A percentile compares a stretch with the other conserved stretches of the same genome.
Evolutionary conservation across 352 stramenopile species (phyloP).

Genomic region (Sclerospora graminicola): DNA sequence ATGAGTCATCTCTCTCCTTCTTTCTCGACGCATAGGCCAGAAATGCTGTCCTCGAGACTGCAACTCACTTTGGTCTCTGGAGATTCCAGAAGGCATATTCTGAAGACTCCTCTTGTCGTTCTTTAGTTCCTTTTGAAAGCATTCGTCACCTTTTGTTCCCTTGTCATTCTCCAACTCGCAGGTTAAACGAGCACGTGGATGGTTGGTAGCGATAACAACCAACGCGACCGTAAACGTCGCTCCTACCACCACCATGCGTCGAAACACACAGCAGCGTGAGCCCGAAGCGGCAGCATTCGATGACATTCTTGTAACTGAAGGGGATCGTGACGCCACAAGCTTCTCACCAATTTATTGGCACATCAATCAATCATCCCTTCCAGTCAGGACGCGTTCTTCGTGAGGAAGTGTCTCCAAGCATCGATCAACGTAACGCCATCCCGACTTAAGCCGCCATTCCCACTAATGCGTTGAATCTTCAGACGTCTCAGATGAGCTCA

Average conservation of each 20-base stretch:
- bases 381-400: neutral
- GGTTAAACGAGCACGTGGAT: neutral
- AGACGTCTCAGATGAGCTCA: slow-evolving; percentile 21
- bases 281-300: neutral
- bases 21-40: too few species aligned
- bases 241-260: slow-evolving; percentile 4
- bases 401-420: slow-evolving; percentile 5
- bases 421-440: slow-evolving; percentile 9
- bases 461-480: slow-evolving; percentile 18
- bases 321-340: neutral
- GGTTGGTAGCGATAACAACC: slow-evolving; percentile 1
- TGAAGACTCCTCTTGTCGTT: neutral
- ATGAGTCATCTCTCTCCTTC: too few species aligned
- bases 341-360: slow-evolving; percentile 1
- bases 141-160: neutral
- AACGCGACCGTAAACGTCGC: slow-evolving; percentile 1
- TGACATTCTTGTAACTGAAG: neutral
- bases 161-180: too few species aligned
- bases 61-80: too few species aligned
- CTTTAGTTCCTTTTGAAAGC: neutral
- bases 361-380: slow-evolving; percentile 11
- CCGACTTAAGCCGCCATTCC: neutral
- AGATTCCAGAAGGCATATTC: too few species aligned
- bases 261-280: slow-evolving; percentile 4
- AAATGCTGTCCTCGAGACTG: too few species aligned